These are phyloP conservation scores for Thermoascus crustaceus DNA, from an alignment of 2,329 filamentous ascomycete genomes.

Conservation along the genomic window DNA sequence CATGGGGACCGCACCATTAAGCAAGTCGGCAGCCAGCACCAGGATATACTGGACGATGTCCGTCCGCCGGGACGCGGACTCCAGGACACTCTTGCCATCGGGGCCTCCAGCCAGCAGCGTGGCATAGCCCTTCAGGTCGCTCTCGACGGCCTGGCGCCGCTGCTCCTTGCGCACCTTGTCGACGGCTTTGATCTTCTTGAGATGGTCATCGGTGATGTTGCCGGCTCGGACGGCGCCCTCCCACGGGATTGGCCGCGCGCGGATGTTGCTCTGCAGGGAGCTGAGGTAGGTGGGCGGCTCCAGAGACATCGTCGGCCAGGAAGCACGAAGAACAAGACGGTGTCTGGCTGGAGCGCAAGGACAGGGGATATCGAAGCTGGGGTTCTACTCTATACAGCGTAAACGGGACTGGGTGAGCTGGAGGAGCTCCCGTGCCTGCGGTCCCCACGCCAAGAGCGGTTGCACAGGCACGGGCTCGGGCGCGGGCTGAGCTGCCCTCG, in stretches of 20 bases:
- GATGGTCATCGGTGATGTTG: conserved; percentile 86
- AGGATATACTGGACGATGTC: conserved; percentile 95
- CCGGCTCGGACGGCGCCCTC: conserved; percentile 90
- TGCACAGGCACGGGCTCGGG: too few species aligned
- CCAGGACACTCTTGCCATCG: conserved; percentile 65
- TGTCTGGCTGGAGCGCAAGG: conserved; percentile 2
- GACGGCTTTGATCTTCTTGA: conserved; percentile 91
- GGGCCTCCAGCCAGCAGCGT: conserved; percentile 66
- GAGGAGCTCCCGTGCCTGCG: not conserved
- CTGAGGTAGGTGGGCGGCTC: conserved; percentile 82
- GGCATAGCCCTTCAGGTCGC: conserved; percentile 71
- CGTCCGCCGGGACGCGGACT: conserved; percentile 73
- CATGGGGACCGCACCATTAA: conserved; percentile 56
- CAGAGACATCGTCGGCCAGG: conserved; percentile 61
- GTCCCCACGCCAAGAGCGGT: conserved; percentile 2
- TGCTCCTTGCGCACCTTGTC: conserved; percentile 94
- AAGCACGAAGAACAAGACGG: conserved; percentile 1
- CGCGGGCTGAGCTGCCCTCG: too few species aligned
- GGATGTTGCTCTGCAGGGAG: conserved; percentile 94
- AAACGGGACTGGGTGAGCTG: conserved; percentile 2
- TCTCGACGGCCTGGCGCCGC: conserved; percentile 72
- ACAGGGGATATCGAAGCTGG: conserved; percentile 6
- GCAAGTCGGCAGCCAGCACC: conserved; percentile 76
- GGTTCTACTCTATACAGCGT: not conserved
- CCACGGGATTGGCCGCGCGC: conserved; percentile 92